Conservation (phyloP, 441 rosid genomes). For the Pelargonium exstipulatum region DNA sequence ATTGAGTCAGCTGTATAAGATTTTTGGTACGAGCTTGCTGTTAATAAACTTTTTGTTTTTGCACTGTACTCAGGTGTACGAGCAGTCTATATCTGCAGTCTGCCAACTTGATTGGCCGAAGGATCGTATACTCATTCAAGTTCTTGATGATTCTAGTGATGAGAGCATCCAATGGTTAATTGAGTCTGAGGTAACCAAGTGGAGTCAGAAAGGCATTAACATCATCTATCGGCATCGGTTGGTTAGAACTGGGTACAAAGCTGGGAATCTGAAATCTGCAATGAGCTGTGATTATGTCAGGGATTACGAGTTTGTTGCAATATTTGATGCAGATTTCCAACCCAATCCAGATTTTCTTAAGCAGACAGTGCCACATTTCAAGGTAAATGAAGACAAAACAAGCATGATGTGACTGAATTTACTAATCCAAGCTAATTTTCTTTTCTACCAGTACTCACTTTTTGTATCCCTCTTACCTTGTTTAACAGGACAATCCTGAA, state of each 20-base stretch:
- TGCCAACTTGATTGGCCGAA: slow-evolving; percentile 93
- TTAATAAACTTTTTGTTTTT: not conserved
- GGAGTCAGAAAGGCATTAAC: slow-evolving; percentile 74
- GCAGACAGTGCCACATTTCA: slow-evolving; percentile 78
- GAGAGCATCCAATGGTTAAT: slow-evolving; percentile 67
- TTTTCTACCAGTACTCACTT: not conserved
- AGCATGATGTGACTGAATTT: not conserved
- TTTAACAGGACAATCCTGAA: slow-evolving; percentile 69
- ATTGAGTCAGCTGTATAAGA: too few species aligned
- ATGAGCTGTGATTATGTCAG: slow-evolving; percentile 75
- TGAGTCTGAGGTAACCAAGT: slow-evolving; percentile 55
- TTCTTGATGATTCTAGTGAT: slow-evolving; percentile 85
- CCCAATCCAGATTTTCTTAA: slow-evolving; percentile 76
- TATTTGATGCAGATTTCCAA: slow-evolving; percentile 88
- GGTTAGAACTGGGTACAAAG: slow-evolving; percentile 85
- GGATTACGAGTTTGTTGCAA: slow-evolving; percentile 78
- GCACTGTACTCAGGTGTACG: slow-evolving; percentile 55
- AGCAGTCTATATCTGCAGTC: slow-evolving; percentile 87
- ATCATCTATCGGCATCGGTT: slow-evolving; percentile 74
- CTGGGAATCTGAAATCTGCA: slow-evolving; percentile 95
- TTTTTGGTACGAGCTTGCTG: not conserved
- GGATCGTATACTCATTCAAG: slow-evolving; percentile 67
- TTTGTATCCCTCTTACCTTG: slow-evolving; percentile 6
- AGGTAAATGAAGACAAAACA: slow-evolving; percentile 38
- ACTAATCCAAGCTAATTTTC: not conserved